phyloP scores from a whole-genome alignment of 2,329 filamentous ascomycete species.

The Amesomyces nigricolor region DNA sequence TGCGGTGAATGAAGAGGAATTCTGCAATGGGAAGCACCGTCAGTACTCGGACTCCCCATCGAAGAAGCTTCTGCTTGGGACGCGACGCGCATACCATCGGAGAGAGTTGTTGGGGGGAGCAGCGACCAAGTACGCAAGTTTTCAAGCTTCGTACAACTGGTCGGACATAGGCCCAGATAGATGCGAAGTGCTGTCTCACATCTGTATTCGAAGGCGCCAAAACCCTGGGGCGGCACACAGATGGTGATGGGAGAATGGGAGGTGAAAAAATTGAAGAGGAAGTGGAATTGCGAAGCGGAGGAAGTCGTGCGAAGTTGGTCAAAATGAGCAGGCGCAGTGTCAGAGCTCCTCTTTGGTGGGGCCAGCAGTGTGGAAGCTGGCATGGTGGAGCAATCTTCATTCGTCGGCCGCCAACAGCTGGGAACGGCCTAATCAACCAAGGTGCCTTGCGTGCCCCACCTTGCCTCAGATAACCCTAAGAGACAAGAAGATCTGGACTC shows the following conservation, averaged over 20 bases:
- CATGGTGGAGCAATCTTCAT: neutral
- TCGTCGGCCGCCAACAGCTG: neutral
- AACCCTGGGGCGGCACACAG: slow-evolving; percentile 10
- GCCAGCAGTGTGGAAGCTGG: no score
- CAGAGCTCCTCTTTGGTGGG: slow-evolving; percentile 13
- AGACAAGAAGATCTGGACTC: neutral
- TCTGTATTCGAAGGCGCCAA: slow-evolving; percentile 17
- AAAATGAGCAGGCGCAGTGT: slow-evolving; percentile 14
- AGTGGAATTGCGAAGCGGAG: slow-evolving; percentile 14
- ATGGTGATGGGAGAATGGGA: slow-evolving; percentile 9
- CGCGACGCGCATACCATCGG: slow-evolving; percentile 25
- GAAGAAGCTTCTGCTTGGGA: neutral
- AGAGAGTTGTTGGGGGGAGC: slow-evolving; percentile 25
- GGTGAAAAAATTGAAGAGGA: slow-evolving; percentile 16
- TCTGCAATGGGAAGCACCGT: slow-evolving; percentile 36
- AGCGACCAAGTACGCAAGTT: slow-evolving; percentile 22
- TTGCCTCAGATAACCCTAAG: slow-evolving; percentile 3
- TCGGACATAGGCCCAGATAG: slow-evolving; percentile 27
- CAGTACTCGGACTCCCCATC: slow-evolving; percentile 5
- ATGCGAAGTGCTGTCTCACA: slow-evolving; percentile 22
- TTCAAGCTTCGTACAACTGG: slow-evolving; percentile 24
- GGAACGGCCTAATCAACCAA: neutral
- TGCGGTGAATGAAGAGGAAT: slow-evolving; percentile 67
- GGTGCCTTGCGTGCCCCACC: neutral
- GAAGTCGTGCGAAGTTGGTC: slow-evolving; percentile 10